Evolutionary conservation across 139 green algal genomes (phyloP).

Genomic region (Coccomyxa sp.): DNA sequence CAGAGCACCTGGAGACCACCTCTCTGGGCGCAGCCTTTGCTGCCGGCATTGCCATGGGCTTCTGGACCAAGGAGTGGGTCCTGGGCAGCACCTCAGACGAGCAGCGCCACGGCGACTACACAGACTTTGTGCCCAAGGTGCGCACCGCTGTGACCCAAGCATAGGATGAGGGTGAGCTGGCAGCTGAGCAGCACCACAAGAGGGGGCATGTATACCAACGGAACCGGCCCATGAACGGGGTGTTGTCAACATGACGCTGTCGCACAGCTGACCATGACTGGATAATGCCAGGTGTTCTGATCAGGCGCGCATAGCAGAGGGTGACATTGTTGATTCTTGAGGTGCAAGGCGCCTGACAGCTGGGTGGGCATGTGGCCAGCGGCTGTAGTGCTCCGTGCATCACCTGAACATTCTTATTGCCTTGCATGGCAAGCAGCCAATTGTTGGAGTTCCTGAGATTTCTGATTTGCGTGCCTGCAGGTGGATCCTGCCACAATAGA

Average conservation of each 20-base stretch:
- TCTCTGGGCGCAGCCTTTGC: conserved; percentile 86
- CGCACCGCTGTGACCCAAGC: background rate
- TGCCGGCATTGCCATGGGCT: conserved; percentile 74
- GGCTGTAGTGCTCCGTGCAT: conserved; percentile 2
- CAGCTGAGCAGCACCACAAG: background rate
- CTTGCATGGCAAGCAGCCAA: background rate
- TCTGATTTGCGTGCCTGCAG: conserved; percentile 12
- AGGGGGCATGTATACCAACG: background rate
- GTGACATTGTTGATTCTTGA: background rate
- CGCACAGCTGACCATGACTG: too few species aligned
- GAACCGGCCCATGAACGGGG: too few species aligned
- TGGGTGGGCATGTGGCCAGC: background rate
- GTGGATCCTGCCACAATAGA: conserved; percentile 23
- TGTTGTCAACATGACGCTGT: too few species aligned
- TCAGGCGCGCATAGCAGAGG: background rate
- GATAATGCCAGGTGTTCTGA: too few species aligned
- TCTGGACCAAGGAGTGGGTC: conserved; percentile 67
- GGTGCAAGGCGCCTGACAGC: background rate
- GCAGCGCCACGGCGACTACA: background rate
- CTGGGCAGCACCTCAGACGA: conserved; percentile 6
- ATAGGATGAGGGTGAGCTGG: background rate
- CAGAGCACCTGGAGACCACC: conserved; percentile 88
- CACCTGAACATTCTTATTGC: background rate
- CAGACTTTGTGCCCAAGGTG: background rate
- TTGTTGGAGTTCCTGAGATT: background rate